Conservation (phyloP, 116 monocot genomes). For the Dioscorea cayenensis region DNA sequence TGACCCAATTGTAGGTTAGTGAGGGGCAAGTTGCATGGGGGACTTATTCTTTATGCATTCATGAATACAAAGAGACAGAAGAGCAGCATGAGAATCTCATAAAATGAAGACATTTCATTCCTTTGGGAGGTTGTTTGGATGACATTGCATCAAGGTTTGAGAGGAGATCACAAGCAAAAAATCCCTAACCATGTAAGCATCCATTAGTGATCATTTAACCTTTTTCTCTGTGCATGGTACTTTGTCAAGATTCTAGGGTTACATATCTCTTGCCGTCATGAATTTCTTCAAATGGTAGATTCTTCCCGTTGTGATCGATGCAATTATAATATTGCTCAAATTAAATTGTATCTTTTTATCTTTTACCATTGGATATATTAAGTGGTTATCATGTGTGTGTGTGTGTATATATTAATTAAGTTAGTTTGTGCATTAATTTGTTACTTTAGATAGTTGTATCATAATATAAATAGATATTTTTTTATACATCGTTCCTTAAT, state of each 20-base stretch:
- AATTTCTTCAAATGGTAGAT: not conserved
- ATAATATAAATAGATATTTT: no score
- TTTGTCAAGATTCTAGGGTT: not conserved
- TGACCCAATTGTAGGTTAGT: not conserved
- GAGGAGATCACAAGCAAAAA: slow-evolving; percentile 1
- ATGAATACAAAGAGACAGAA: not conserved
- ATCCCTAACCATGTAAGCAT: not conserved
- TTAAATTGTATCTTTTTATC: no score
- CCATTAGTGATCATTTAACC: not conserved
- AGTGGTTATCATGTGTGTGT: no score
- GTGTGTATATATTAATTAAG: no score
- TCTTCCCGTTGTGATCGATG: not conserved
- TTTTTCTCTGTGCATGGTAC: not conserved
- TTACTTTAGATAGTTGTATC: no score
- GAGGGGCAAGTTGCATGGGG: not conserved
- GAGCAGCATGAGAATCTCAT: not conserved
- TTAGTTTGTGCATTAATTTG: no score
- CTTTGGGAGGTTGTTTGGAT: no score
- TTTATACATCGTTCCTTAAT: no score
- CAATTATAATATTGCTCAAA: no score
- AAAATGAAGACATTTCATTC: not conserved
- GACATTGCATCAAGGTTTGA: not conserved
- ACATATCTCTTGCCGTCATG: no score
- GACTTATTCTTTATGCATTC: not conserved
- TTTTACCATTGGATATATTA: no score